Conservation (phyloP, 1,284 basidiomycete genomes). For the Hemileia vastatrix region DNA sequence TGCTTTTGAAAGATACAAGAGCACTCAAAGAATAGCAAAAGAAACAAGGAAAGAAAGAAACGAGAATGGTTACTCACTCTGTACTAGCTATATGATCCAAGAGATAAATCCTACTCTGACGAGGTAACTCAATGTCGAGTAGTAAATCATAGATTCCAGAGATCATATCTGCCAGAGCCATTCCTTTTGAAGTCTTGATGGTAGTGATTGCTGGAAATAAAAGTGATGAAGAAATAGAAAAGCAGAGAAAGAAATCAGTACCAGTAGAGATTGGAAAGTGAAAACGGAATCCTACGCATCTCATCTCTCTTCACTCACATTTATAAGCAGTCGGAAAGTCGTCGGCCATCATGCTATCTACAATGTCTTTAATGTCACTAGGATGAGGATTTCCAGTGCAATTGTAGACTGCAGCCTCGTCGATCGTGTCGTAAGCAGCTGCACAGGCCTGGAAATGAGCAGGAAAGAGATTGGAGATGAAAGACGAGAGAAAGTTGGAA, state of each 20-base stretch:
- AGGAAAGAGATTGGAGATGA: neutral
- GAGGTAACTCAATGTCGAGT: conserved; percentile 72
- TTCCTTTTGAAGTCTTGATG: conserved; percentile 78
- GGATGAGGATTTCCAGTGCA: conserved; percentile 96
- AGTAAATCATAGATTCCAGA: conserved; percentile 83
- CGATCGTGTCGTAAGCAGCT: conserved; percentile 79
- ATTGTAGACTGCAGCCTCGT: conserved; percentile 85
- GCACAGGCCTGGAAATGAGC: conserved; percentile 61
- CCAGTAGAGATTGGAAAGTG: neutral
- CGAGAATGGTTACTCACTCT: conserved; percentile 63
- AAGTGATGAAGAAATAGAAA: neutral
- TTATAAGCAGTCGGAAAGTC: conserved; percentile 88
- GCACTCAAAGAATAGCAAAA: neutral
- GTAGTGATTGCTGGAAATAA: conserved; percentile 61
- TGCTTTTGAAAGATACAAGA: neutral
- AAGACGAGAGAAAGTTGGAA: too few species aligned
- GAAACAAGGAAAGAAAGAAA: neutral
- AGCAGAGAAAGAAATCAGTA: neutral
- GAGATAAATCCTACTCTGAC: conserved; percentile 73
- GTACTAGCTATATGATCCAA: conserved; percentile 73
- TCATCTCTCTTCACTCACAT: conserved; percentile 51
- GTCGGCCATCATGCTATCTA: conserved; percentile 89
- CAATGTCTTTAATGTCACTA: conserved; percentile 78
- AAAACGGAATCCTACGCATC: neutral
- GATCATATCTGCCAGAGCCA: conserved; percentile 91